Percentiles rank a stretch among this genome's conserved stretches.
These are phyloP conservation scores for Nematocida parisii DNA, from an alignment of 371 early-diverging fungal genomes.

Conservation along the genomic window DNA sequence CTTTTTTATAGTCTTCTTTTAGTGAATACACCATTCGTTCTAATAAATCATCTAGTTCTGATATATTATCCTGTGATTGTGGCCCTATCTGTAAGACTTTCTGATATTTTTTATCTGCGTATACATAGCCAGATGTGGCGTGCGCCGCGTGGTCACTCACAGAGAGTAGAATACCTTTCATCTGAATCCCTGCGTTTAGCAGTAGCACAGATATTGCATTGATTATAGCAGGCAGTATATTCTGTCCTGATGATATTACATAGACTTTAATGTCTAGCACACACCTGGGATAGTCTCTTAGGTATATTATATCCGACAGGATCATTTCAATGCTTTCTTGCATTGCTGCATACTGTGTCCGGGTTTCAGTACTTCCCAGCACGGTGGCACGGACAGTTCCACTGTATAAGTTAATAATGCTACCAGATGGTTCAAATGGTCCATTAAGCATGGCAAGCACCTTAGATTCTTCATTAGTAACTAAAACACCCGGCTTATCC, in stretches of 20 bases:
- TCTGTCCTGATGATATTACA: not conserved
- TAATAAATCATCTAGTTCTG: conserved; percentile 2
- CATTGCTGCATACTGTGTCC: conserved; percentile 2
- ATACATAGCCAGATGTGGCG: conserved; percentile 2
- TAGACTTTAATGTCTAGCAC: conserved; percentile 33
- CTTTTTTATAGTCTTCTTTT: conserved; percentile 27
- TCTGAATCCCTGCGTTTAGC: conserved; percentile 23
- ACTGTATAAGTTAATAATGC: conserved; percentile 18
- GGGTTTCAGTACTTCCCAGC: not conserved
- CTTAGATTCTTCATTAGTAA: conserved; percentile 7
- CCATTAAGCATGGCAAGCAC: conserved; percentile 25
- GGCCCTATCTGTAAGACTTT: conserved; percentile 5
- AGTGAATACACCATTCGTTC: conserved; percentile 37
- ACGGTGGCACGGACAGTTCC: conserved; percentile 25
- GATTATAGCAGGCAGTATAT: conserved; percentile 6
- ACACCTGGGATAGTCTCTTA: conserved; percentile 49
- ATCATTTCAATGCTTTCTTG: conserved; percentile 32
- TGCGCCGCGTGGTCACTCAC: not conserved
- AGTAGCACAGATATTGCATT: conserved; percentile 37
- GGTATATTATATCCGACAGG: not conserved
- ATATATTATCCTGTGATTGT: not conserved
- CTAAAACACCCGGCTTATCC: conserved; percentile 17
- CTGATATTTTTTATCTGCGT: not conserved
- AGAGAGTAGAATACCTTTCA: conserved; percentile 22
- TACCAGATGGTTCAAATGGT: conserved; percentile 42